Evolutionary conservation across 2,329 filamentous ascomycete genomes (phyloP).

Genomic region (Juglanconis juglandina): DNA sequence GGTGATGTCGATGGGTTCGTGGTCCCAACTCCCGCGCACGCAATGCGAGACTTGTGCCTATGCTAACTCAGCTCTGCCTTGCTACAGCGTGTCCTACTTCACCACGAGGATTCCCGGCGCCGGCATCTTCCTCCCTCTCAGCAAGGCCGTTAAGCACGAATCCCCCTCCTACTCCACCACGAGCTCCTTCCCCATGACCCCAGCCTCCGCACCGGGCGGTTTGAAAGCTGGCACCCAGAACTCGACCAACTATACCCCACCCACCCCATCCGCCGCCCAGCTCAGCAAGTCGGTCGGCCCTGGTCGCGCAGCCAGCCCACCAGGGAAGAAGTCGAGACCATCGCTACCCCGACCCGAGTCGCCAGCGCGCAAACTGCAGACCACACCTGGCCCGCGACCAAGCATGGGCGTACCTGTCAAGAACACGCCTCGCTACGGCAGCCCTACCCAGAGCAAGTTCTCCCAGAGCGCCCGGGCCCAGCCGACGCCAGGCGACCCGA

Average conservation of each 20-base stretch:
- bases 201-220: conserved; percentile 60
- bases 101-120: conserved; percentile 71
- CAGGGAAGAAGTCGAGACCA: conserved; percentile 67
- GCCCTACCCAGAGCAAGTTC: conserved; percentile 59
- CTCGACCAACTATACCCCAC: conserved; percentile 59
- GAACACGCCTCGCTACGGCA: conserved; percentile 58
- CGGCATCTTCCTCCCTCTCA: conserved; percentile 88
- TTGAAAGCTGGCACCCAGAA: conserved; percentile 55
- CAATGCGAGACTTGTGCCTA: conserved; percentile 2
- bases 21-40: conserved; percentile 5
- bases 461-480: conserved; percentile 59
- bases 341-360: conserved; percentile 88
- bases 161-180: conserved; percentile 48
- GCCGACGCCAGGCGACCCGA: conserved; percentile 55
- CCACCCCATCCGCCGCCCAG: conserved; percentile 65
- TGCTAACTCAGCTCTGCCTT: conserved; percentile 9
- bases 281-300: conserved; percentile 88
- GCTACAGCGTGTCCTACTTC: conserved; percentile 69
- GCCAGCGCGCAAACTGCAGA: conserved; percentile 67
- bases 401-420: conserved; percentile 53
- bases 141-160: conserved; percentile 70
- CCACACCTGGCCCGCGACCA: conserved; percentile 57
- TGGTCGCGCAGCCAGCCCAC: conserved; percentile 67
- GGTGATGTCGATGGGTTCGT: conserved; percentile 91
- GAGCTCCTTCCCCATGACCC: conserved; percentile 60